phyloP scores from a whole-genome alignment of 2,329 filamentous ascomycete species.

The Bertia moriformis region DNA sequence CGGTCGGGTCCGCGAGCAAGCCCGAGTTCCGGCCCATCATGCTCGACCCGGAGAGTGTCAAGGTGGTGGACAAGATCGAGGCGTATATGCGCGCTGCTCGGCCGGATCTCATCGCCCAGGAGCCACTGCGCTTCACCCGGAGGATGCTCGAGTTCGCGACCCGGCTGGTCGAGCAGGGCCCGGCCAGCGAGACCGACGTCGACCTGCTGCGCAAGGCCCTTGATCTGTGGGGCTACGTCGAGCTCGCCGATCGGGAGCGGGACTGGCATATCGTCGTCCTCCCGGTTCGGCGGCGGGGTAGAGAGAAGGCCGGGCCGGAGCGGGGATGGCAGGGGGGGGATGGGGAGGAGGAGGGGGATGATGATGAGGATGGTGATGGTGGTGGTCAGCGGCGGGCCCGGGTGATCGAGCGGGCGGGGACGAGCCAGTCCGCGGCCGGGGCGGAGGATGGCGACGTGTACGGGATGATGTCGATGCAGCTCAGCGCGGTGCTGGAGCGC shows the following conservation, averaged over 20 bases:
- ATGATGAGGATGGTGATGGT: no score
- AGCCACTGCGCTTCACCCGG: conserved; percentile 44
- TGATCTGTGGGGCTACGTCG: conserved; percentile 50
- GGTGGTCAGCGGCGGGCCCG: conserved; percentile 22
- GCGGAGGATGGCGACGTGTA: conserved; percentile 41
- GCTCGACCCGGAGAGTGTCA: conserved; percentile 46
- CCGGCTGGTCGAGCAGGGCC: no score
- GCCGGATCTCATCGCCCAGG: conserved; percentile 39
- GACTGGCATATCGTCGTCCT: conserved; percentile 42
- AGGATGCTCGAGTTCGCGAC: conserved; percentile 38
- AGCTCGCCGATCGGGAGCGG: conserved; percentile 49
- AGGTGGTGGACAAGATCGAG: conserved; percentile 43
- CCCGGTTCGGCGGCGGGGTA: no score
- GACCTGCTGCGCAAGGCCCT: conserved; percentile 40
- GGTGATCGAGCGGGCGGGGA: conserved; percentile 35
- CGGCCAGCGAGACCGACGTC: conserved; percentile 25
- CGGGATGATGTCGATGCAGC: conserved; percentile 46
- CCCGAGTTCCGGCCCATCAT: conserved; percentile 30
- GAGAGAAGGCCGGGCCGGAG: conserved; percentile 6
- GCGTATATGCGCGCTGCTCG: conserved; percentile 43
- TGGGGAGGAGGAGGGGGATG: no score
- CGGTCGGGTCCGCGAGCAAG: conserved; percentile 6
- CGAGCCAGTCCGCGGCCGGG: conserved; percentile 24
- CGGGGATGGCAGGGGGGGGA: no score
- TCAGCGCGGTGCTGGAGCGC: conserved; percentile 49